phyloP scores from a whole-genome alignment of 345 rosid species.

The Erysimum cheiranthoides region DNA sequence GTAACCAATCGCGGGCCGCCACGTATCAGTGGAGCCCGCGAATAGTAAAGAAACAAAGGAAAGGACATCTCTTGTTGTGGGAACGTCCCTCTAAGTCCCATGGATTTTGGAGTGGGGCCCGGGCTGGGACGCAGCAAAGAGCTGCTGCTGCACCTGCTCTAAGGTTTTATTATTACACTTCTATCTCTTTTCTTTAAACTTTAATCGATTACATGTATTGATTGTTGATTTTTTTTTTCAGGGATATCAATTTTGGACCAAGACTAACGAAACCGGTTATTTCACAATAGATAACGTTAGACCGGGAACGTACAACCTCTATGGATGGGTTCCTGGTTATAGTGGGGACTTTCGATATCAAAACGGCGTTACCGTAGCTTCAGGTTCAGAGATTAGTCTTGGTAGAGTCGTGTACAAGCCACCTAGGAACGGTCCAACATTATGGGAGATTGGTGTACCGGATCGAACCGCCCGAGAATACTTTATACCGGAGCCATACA shows the following conservation, averaged over 20 bases:
- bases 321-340: constrained; percentile 79
- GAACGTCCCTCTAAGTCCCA: no score
- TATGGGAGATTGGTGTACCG: constrained; percentile 90
- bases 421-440: constrained; percentile 83
- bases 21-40: no score
- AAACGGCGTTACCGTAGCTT: constrained; percentile 44
- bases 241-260: constrained; percentile 93
- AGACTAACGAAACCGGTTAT: constrained; percentile 59
- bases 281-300: constrained; percentile 66
- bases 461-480: constrained; percentile 77
- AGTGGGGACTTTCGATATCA: constrained; percentile 64
- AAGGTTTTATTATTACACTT: constrained; percentile 33
- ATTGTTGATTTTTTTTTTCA: constrained; percentile 28
- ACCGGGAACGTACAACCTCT: constrained; percentile 66
- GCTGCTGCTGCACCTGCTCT: no score
- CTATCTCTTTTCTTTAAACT: neutral
- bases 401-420: constrained; percentile 57
- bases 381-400: constrained; percentile 58
- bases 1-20: no score
- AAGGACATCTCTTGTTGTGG: no score
- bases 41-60: no score
- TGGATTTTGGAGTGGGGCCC: no score
- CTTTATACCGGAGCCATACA: constrained; percentile 69
- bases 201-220: neutral
- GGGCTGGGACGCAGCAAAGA: no score